Evolutionary conservation across 495 filamentous ascomycete species (phyloP).

Genomic region (Podospora didyma): DNA sequence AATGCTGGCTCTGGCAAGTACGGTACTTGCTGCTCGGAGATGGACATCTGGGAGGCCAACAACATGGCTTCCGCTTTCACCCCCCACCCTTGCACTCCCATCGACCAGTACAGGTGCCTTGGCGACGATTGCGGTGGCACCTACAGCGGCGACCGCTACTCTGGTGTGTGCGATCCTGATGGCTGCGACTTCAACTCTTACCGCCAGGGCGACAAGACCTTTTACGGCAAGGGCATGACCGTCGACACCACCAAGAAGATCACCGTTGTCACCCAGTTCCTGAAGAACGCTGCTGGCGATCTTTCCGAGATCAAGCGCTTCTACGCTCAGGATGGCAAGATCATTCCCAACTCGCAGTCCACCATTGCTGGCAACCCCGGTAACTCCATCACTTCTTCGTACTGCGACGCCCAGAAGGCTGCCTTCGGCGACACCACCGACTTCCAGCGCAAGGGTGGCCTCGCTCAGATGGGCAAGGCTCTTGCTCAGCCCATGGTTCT

Average conservation of each 20-base stretch:
- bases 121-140: constrained; percentile 47
- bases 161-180: constrained; percentile 66
- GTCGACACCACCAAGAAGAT: constrained; percentile 63
- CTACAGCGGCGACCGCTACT: constrained; percentile 46
- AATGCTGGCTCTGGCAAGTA: constrained; percentile 58
- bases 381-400: constrained; percentile 57
- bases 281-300: constrained; percentile 41
- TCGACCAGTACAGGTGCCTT: constrained; percentile 53
- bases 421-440: constrained; percentile 58
- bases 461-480: constrained; percentile 53
- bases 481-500: constrained; percentile 63
- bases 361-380: constrained; percentile 45
- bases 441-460: constrained; percentile 59
- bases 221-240: constrained; percentile 58
- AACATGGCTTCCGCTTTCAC: constrained; percentile 58
- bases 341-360: constrained; percentile 57
- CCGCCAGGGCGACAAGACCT: constrained; percentile 57
- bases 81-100: constrained; percentile 62
- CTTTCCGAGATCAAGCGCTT: constrained; percentile 64
- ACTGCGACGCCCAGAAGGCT: constrained; percentile 57
- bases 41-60: constrained; percentile 76
- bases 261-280: constrained; percentile 74
- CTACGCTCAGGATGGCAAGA: constrained; percentile 65
- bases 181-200: constrained; percentile 76
- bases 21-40: constrained; percentile 69